Evolutionary conservation across 805 yeast species (phyloP).

Genomic region (Cyberlindnera petersonii): DNA sequence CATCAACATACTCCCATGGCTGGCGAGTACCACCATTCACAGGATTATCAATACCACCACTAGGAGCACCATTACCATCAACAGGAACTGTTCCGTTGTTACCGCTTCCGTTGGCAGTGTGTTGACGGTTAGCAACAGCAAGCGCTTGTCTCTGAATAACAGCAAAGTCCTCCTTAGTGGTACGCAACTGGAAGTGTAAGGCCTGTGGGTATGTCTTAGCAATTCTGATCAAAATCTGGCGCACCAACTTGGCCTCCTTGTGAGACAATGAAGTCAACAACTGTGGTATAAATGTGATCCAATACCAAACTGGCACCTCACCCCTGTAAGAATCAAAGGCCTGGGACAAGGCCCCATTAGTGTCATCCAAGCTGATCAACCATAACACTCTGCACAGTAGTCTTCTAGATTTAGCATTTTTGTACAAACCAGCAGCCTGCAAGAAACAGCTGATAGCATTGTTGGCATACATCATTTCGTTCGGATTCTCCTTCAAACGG

Average conservation of each 20-base stretch:
- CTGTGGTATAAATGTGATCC: slow-evolving; percentile 97
- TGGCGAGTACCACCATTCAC: slow-evolving; percentile 43
- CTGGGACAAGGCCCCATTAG: slow-evolving; percentile 70
- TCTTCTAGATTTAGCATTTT: slow-evolving; percentile 86
- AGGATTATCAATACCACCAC: slow-evolving; percentile 1
- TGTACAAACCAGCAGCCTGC: slow-evolving; percentile 96
- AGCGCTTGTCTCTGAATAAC: slow-evolving; percentile 75
- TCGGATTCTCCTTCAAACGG: slow-evolving; percentile 78
- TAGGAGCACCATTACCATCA: slow-evolving; percentile 4
- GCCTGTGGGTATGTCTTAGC: slow-evolving; percentile 98
- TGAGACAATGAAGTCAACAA: slow-evolving; percentile 84
- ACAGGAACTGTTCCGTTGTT: too few species aligned
- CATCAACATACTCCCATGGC: slow-evolving; percentile 92
- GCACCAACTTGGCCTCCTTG: slow-evolving; percentile 84
- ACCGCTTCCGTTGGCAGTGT: slow-evolving; percentile 1
- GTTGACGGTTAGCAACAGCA: slow-evolving; percentile 41
- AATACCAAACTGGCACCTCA: slow-evolving; percentile 98
- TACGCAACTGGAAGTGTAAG: slow-evolving; percentile 89
- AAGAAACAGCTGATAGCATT: slow-evolving; percentile 94
- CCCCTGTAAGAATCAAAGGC: slow-evolving; percentile 93
- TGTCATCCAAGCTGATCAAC: slow-evolving; percentile 89
- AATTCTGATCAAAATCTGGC: slow-evolving; percentile 82
- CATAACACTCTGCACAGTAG: slow-evolving; percentile 86
- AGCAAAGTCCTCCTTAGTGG: slow-evolving; percentile 91
- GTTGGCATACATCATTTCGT: slow-evolving; percentile 78